Evolutionary conservation across 2,329 filamentous ascomycete species (phyloP).

Genomic region (Xylariaceae sp.): DNA sequence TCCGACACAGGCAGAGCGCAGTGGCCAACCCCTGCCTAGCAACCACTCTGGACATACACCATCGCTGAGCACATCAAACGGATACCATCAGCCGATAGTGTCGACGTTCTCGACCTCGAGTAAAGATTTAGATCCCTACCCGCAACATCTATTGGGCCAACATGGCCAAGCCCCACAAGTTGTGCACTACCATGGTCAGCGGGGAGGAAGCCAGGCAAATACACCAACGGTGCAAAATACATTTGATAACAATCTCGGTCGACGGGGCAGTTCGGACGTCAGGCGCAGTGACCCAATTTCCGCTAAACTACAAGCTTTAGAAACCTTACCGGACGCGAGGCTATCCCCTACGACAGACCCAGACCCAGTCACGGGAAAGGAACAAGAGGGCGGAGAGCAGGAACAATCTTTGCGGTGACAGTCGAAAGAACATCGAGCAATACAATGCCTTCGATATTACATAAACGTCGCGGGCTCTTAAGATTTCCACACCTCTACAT

Average conservation of each 20-base stretch:
- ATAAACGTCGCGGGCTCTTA: no score
- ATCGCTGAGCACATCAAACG: slow-evolving; percentile 47
- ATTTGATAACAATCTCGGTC: slow-evolving; percentile 44
- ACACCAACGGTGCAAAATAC: slow-evolving; percentile 56
- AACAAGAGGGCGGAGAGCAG: slow-evolving; percentile 20
- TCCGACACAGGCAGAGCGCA: slow-evolving; percentile 58
- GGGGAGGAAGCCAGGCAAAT: slow-evolving; percentile 63
- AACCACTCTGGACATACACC: slow-evolving; percentile 41
- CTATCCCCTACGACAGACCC: slow-evolving; percentile 26
- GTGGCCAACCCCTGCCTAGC: slow-evolving; percentile 21
- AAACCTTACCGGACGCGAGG: slow-evolving; percentile 39
- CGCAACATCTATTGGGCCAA: slow-evolving; percentile 60
- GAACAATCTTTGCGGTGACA: slow-evolving; percentile 16
- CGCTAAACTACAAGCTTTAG: slow-evolving; percentile 36
- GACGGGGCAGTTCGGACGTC: slow-evolving; percentile 48
- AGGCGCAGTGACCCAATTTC: slow-evolving; percentile 38
- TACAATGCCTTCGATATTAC: no score
- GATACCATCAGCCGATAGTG: slow-evolving; percentile 64
- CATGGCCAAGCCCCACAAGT: slow-evolving; percentile 62
- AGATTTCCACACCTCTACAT: no score
- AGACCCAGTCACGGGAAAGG: slow-evolving; percentile 21
- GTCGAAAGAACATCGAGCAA: background rate
- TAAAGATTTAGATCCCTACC: slow-evolving; percentile 65
- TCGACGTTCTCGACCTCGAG: slow-evolving; percentile 68
- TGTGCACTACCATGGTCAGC: slow-evolving; percentile 63